Base-by-base conservation (phyloP, 148 eudicot species). In the Bassia scoparia region DNA sequence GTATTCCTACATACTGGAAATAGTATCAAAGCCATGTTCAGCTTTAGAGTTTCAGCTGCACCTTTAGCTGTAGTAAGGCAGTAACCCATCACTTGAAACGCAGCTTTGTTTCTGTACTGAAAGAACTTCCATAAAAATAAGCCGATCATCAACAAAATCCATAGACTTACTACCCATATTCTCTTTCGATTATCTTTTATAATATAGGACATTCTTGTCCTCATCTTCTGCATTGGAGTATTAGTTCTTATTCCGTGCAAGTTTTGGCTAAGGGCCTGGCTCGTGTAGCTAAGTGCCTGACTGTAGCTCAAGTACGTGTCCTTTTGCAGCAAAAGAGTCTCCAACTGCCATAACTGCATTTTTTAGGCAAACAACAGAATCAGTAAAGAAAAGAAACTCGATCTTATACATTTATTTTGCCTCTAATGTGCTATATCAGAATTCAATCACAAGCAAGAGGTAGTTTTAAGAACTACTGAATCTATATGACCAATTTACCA, bases 321-420 rank as follows among this genome's bases (percentile, higher is more conserved):
- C 71, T 92, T 96, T 76, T 96, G 96, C 61, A 96, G 69, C 67
- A 96, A 77, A 65, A 96, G 93, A 75, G 97, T 90, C 83, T 96
- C 99, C 86, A 96, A 82, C 81, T 96, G 99, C 99, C 99, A 92
- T 63, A 96, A 73, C 99, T 96, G 97, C 78, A 83, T 64, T 12
- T n/a, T 68, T 73, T 69, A 35, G 74, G 61, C 82, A 76, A 65
- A 56, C 38, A 77, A 46, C 60, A 66, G 7, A 69, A 65, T 77
- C 41, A 80, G 23, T 66, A 15, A 34, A 43, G 50, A 63, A 37
- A 14, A 69, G 18, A 41, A 35, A 58, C 48, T 21, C 35, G 58
- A 67, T 27, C 11, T 31, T 68, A 14, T 62, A 43, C 68, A 55
- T 72, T 63, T 23, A 55, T 16, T 37, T 11, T 10, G 27, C 6